Percentiles rank a stretch among this genome's conserved stretches.
Evolutionary conservation across 257 asterid species (phyloP).

Genomic region (Solanum clarkiae): DNA sequence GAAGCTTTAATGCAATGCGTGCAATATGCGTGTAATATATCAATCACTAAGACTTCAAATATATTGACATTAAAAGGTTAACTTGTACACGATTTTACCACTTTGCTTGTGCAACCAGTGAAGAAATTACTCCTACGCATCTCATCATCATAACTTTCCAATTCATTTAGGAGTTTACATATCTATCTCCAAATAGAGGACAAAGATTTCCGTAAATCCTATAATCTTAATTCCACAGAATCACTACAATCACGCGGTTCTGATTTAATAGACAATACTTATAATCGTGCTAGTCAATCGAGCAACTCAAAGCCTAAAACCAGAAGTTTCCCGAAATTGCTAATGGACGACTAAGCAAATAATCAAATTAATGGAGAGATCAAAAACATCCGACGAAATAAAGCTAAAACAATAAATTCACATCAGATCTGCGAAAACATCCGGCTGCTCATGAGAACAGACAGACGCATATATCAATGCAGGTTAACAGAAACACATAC

Average conservation of each 20-base stretch:
- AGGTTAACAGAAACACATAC: not conserved
- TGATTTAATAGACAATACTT: not conserved
- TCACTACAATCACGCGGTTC: not conserved
- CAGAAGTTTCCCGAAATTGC: not conserved
- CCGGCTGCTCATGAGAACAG: not conserved
- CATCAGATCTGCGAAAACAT: slow-evolving; percentile 9
- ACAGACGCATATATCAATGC: not conserved
- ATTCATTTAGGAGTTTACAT: not conserved
- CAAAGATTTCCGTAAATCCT: not conserved
- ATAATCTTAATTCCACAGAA: not conserved
- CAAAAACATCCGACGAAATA: not conserved
- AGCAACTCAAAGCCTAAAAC: not conserved
- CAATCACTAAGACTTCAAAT: not conserved
- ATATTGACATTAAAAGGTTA: not conserved
- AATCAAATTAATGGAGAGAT: not conserved
- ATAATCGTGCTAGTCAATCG: not conserved
- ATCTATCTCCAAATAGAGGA: not conserved
- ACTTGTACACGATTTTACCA: not conserved
- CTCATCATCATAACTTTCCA: not conserved
- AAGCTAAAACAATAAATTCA: not conserved
- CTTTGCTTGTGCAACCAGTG: not conserved
- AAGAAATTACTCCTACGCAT: not conserved
- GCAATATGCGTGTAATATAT: not conserved
- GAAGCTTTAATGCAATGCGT: not conserved
- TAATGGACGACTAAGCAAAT: not conserved